Evolutionary conservation across 208 protist genomes (phyloP), one percentile per base, ranked within the genome.

Genomic region (Zelonia costaricensis): DNA sequence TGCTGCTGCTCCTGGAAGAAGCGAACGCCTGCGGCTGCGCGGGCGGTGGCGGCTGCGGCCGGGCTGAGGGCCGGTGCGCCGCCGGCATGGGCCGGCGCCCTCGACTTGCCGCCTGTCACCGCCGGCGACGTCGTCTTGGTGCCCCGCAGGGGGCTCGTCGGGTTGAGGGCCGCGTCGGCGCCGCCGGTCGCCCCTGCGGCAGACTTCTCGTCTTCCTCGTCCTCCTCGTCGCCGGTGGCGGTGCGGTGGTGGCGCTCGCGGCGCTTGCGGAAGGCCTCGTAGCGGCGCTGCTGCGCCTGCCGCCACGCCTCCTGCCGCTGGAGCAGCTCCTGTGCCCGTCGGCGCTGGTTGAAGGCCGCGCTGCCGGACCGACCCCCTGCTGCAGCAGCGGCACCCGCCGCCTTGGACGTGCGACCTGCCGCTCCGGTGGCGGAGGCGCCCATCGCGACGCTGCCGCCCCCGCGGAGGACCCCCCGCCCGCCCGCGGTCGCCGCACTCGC

Each of bases 251-350:
- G 54, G 3, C 51, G 51, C 40, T 74, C 60, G 13, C 69, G 51
- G 16, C 53, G 56, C 59, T 62, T 73, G 6, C 66, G 58, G 15
- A 73, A 60, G 2, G 47, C 48, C 46, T 74, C 70, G 53, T 82
- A 78, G 1, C 69, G 65, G 42, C 52, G 57, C 36, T 74, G 51
- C 49, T 69, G 71, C 3, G 43, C 25, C 52, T 25, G 49, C 22
- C 62, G 60, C 23, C 68, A 59, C 57, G 31, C 43, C 53, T 47
- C 62, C 25, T 55, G 59, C 49, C 52, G 58, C 65, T 43, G 40
- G 46, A 80, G 45, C 39, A 80, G 36, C 49, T 73, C 58, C 16
- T 25, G 62, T 9, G 30, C 58, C 22, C 58, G 48, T 18, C 49
- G 57, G 35, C 38, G 38, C 25, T 59, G 62, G 9, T 53, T 68